phyloP scores from a whole-genome alignment of 2,329 filamentous ascomycete genomes.

The Parascedosporium putredinis region DNA sequence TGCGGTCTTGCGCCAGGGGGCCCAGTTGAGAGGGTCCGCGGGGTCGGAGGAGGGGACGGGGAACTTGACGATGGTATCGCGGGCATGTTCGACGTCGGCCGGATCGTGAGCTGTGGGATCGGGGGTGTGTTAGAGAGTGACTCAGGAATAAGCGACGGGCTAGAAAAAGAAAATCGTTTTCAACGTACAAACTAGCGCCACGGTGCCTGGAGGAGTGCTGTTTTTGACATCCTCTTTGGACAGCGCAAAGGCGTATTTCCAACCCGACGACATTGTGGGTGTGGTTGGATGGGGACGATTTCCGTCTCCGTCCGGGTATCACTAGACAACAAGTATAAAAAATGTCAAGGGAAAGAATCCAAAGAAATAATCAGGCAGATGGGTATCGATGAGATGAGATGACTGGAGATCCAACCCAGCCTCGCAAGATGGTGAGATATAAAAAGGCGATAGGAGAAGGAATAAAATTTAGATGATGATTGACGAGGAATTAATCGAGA shows the following conservation, averaged over 20 bases:
- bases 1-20: slow-evolving; percentile 20
- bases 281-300: too few species aligned
- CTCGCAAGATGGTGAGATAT: too few species aligned
- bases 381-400: too few species aligned
- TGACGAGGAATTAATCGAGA: background rate
- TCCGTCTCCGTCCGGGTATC: too few species aligned
- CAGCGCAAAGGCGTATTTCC: slow-evolving; percentile 15
- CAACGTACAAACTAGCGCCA: slow-evolving; percentile 13
- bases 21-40: slow-evolving; percentile 25
- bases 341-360: too few species aligned
- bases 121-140: background rate
- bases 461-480: background rate
- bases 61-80: slow-evolving; percentile 10
- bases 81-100: background rate
- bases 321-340: too few species aligned
- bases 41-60: slow-evolving; percentile 20
- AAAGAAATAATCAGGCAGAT: too few species aligned
- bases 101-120: background rate
- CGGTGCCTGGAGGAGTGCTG: slow-evolving; percentile 14
- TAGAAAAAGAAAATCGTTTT: slow-evolving; percentile 3
- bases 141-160: background rate
- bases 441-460: too few species aligned
- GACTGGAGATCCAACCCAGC: too few species aligned
- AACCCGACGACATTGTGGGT: slow-evolving; percentile 1
- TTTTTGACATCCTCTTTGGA: slow-evolving; percentile 13